These are phyloP conservation scores for Massarina eburnea DNA, from an alignment of 2,329 filamentous ascomycete genomes.

Conservation along the genomic window DNA sequence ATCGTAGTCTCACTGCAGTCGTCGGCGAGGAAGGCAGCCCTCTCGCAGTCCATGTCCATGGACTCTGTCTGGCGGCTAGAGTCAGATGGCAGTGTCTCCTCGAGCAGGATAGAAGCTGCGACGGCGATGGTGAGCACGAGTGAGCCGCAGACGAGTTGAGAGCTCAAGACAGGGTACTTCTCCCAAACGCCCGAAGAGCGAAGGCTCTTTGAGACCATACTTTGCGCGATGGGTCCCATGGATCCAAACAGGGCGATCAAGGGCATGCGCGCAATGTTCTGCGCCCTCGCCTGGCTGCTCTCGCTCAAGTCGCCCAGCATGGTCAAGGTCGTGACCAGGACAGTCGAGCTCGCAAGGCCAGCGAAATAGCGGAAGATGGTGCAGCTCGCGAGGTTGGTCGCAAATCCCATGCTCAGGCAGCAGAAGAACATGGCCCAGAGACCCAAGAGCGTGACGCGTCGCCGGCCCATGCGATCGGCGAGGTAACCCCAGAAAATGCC, in stretches of 20 bases:
- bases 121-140: conserved; percentile 47
- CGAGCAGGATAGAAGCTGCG: conserved; percentile 43
- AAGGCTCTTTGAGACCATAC: conserved; percentile 46
- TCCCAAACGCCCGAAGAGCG: conserved; percentile 47
- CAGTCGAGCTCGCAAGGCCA: conserved; percentile 48
- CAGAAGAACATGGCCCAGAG: conserved; percentile 48
- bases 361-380: conserved; percentile 48
- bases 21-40: conserved; percentile 48
- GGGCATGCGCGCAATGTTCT: conserved; percentile 48
- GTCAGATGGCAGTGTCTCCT: conserved; percentile 42
- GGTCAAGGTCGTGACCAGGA: conserved; percentile 48
- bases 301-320: conserved; percentile 51
- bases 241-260: conserved; percentile 49
- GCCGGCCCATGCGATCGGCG: conserved; percentile 47
- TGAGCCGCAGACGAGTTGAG: conserved; percentile 48
- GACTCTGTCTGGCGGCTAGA: conserved; percentile 18
- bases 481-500: conserved; percentile 51
- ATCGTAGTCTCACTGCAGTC: conserved; percentile 39
- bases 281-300: conserved; percentile 40
- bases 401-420: conserved; percentile 52
- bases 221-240: conserved; percentile 48
- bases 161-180: conserved; percentile 47
- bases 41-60: conserved; percentile 47
- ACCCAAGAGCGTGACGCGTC: conserved; percentile 48
- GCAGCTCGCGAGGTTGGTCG: conserved; percentile 46